These are phyloP conservation scores for Furculomyces boomerangus DNA, from an alignment of 371 early-diverging fungal genomes.

Conservation along the genomic window DNA sequence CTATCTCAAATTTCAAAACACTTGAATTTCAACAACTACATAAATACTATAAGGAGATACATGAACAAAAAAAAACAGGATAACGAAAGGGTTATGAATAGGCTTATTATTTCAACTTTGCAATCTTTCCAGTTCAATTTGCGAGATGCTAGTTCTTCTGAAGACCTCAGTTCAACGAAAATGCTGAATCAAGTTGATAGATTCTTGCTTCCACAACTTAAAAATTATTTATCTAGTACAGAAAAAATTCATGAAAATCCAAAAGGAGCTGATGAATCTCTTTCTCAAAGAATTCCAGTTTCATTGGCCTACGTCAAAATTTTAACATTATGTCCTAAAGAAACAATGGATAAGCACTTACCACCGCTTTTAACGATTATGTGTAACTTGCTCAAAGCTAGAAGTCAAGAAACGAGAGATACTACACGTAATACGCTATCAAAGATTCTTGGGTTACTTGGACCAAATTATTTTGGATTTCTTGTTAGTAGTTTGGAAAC, in stretches of 20 bases:
- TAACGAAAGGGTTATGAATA: constrained; percentile 50
- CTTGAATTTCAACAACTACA: constrained; percentile 73
- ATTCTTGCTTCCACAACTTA: constrained; percentile 12
- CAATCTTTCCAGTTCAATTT: constrained; percentile 84
- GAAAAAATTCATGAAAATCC: constrained; percentile 52
- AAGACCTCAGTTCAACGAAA: constrained; percentile 8
- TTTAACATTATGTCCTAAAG: constrained; percentile 55
- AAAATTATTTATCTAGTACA: constrained; percentile 44
- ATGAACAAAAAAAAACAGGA: constrained; percentile 40
- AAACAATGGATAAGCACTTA: constrained; percentile 51
- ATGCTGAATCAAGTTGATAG: constrained; percentile 16
- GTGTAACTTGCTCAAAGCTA: constrained; percentile 67
- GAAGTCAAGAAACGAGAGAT: constrained; percentile 71
- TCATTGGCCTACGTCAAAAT: constrained; percentile 71
- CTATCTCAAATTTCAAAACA: constrained; percentile 44
- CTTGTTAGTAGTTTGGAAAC: constrained; percentile 66
- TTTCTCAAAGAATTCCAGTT: constrained; percentile 67
- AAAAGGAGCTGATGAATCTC: constrained; percentile 48
- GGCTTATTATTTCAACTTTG: constrained; percentile 57
- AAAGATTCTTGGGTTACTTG: constrained; percentile 68
- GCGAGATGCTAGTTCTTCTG: constrained; percentile 27
- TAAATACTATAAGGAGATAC: constrained; percentile 47
- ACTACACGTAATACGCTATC: constrained; percentile 64
- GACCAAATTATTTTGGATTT: constrained; percentile 65
- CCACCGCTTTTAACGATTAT: constrained; percentile 69